phyloP scores from a whole-genome alignment of 2,329 filamentous ascomycete species.

The Trichoderma guizhouense region DNA sequence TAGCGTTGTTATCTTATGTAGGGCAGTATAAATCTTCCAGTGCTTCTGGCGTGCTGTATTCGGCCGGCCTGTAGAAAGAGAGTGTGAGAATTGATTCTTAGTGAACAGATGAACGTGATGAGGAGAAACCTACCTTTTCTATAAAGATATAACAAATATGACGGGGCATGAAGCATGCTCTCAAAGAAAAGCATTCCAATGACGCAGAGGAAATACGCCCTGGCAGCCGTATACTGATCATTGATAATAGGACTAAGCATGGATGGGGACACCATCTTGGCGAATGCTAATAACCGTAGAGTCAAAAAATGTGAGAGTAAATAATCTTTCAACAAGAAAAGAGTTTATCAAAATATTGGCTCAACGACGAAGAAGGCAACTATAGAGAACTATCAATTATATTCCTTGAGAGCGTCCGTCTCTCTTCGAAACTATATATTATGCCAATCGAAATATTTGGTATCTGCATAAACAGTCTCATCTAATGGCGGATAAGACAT shows the following conservation, averaged over 20 bases:
- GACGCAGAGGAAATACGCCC: slow-evolving; percentile 22
- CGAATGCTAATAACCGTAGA: background rate
- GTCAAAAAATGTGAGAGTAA: background rate
- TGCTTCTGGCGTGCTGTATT: background rate
- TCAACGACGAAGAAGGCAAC: background rate
- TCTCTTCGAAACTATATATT: background rate
- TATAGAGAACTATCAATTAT: background rate
- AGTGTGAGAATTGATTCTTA: background rate
- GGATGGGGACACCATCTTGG: slow-evolving; percentile 2
- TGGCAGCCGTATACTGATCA: slow-evolving; percentile 23
- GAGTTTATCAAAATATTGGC: background rate
- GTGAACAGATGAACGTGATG: background rate
- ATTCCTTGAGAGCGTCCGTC: background rate
- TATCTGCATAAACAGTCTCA: background rate
- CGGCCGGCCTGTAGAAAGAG: background rate
- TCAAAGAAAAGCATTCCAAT: slow-evolving; percentile 25
- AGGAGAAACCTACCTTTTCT: background rate
- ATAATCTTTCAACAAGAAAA: background rate
- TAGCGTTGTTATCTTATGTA: background rate
- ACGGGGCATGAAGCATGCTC: slow-evolving; percentile 9
- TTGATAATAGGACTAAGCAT: slow-evolving; percentile 20
- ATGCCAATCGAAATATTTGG: background rate
- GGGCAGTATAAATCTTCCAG: background rate
- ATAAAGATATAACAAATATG: background rate
- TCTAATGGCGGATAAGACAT: background rate